phyloP scores from a whole-genome alignment of 2,329 filamentous ascomycete genomes.

The Lachnellula suecica region DNA sequence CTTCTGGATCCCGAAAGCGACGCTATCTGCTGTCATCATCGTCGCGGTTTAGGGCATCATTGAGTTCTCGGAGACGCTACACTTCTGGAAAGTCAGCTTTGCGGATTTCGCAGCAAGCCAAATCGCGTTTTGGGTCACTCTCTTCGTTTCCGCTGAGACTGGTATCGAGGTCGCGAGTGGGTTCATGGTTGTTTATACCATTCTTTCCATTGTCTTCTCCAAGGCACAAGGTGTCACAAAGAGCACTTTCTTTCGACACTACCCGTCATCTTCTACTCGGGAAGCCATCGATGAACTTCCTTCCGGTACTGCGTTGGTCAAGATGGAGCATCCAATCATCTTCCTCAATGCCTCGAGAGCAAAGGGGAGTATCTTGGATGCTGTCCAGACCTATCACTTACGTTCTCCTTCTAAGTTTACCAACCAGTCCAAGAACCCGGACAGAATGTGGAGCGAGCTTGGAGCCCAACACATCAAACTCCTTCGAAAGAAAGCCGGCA shows the following conservation, averaged over 20 bases:
- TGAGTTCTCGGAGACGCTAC: conserved; percentile 37
- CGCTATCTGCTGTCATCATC: conserved; percentile 60
- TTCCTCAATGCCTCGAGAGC: conserved; percentile 12
- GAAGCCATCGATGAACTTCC: conserved; percentile 1
- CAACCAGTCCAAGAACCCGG: neutral
- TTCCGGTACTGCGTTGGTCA: neutral
- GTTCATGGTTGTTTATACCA: conserved; percentile 11
- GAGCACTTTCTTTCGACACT: neutral
- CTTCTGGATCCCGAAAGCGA: conserved; percentile 67
- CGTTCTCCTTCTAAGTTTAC: neutral
- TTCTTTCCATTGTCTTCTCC: conserved; percentile 11
- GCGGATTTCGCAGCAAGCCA: conserved; percentile 63
- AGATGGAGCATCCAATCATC: conserved; percentile 8
- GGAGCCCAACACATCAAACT: neutral
- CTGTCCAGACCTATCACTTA: conserved; percentile 3
- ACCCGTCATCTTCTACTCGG: neutral
- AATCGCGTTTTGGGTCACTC: conserved; percentile 64
- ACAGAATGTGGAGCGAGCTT: conserved; percentile 2
- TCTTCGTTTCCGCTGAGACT: conserved; percentile 61
- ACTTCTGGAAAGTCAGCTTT: conserved; percentile 63
- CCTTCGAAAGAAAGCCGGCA: conserved; percentile 1
- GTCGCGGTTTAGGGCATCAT: conserved; percentile 16
- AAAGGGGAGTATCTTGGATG: conserved; percentile 8
- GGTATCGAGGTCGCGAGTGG: conserved; percentile 35
- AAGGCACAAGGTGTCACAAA: neutral